Conservation (phyloP, 1,284 basidiomycete species). For the Moesziomyces sp. region DNA sequence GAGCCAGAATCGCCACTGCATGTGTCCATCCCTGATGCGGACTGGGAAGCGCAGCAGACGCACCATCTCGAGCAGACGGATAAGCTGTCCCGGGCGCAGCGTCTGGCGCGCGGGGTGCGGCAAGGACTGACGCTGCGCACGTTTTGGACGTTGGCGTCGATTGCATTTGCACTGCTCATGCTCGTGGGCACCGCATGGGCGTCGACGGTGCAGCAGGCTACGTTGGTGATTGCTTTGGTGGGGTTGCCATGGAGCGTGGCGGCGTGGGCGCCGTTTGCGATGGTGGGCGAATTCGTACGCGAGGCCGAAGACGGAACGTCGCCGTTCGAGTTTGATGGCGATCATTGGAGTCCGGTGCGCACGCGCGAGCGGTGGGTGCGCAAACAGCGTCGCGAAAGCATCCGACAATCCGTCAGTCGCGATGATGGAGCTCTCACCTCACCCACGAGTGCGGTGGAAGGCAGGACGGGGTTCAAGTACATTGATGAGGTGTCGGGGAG, state of each 20-base stretch:
- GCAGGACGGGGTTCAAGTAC: slow-evolving; percentile 18
- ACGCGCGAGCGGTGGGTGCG: slow-evolving; percentile 14
- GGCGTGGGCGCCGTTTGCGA: slow-evolving; percentile 65
- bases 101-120: slow-evolving; percentile 18
- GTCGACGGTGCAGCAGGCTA: slow-evolving; percentile 36
- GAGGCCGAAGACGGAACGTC: slow-evolving; percentile 54
- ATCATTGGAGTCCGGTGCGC: slow-evolving; percentile 41
- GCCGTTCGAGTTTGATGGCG: slow-evolving; percentile 49
- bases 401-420: slow-evolving; percentile 1
- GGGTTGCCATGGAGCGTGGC: slow-evolving; percentile 66
- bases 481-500: slow-evolving; percentile 6
- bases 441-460: neutral
- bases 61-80: slow-evolving; percentile 8
- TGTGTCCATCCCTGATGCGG: slow-evolving; percentile 2
- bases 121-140: slow-evolving; percentile 53
- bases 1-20: slow-evolving; percentile 3
- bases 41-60: slow-evolving; percentile 13
- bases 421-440: slow-evolving; percentile 1
- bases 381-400: slow-evolving; percentile 15
- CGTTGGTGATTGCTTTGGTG: slow-evolving; percentile 56
- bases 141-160: slow-evolving; percentile 55
- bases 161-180: slow-evolving; percentile 47
- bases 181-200: slow-evolving; percentile 50
- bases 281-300: slow-evolving; percentile 63
- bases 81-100: slow-evolving; percentile 16